Evolutionary conservation across 1,284 basidiomycete species (phyloP).

Genomic region (Vanrija sp.): DNA sequence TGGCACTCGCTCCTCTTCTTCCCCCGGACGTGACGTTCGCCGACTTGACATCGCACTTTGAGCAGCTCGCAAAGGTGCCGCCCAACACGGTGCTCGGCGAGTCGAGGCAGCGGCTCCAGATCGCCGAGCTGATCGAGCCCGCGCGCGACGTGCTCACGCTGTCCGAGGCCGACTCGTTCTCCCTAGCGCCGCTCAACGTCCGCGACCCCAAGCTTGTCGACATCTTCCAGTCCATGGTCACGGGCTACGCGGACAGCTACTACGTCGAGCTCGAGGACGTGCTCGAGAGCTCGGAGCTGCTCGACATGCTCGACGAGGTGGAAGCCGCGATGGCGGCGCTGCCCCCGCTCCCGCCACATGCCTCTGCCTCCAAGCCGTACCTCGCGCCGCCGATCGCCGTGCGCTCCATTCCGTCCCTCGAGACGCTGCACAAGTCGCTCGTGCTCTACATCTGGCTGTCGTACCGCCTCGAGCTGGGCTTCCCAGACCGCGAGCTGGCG

Average conservation of each 20-base stretch:
- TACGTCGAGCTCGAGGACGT: slow-evolving; percentile 47
- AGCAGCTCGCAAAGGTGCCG: slow-evolving; percentile 53
- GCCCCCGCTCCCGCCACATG: slow-evolving; percentile 24
- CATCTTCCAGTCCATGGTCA: slow-evolving; percentile 46
- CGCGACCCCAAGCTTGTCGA: slow-evolving; percentile 49
- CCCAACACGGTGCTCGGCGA: slow-evolving; percentile 52
- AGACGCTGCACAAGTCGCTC: slow-evolving; percentile 75
- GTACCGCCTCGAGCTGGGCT: slow-evolving; percentile 71
- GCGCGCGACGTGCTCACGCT: slow-evolving; percentile 51
- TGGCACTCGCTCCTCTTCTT: slow-evolving; percentile 47
- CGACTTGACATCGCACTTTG: slow-evolving; percentile 33
- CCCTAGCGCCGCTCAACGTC: slow-evolving; percentile 51
- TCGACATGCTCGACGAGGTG: slow-evolving; percentile 52
- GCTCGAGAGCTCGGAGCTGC: slow-evolving; percentile 47
- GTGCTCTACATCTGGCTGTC: slow-evolving; percentile 84
- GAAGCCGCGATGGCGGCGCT: slow-evolving; percentile 47
- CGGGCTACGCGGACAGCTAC: slow-evolving; percentile 44
- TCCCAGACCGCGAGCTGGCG: slow-evolving; percentile 59
- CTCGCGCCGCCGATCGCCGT: slow-evolving; percentile 33
- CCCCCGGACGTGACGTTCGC: slow-evolving; percentile 42
- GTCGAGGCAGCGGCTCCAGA: slow-evolving; percentile 42
- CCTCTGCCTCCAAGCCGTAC: slow-evolving; percentile 9
- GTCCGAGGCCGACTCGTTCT: slow-evolving; percentile 55
- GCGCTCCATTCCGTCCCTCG: slow-evolving; percentile 54
- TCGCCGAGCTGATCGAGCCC: slow-evolving; percentile 53